A percentile compares a stretch with the other conserved stretches of the same genome.
Evolutionary conservation across 176 grass and related monocot species (phyloP).

Genomic region (Aegilops bicornis): DNA sequence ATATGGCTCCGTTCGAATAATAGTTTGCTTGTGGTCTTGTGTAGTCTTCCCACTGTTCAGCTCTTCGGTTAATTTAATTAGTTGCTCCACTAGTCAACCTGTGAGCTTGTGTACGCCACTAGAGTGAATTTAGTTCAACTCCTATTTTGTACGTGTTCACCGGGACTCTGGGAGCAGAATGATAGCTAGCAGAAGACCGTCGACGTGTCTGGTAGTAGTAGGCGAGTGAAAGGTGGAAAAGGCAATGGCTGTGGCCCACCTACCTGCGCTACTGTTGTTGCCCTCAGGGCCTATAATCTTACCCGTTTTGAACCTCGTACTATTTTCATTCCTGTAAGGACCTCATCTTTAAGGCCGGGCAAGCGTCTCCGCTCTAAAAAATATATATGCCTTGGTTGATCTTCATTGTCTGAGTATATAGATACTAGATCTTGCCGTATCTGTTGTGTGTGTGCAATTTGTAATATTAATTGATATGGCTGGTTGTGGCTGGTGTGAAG

Average conservation of each 20-base stretch:
- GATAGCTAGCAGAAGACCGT: background rate
- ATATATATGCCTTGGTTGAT: background rate
- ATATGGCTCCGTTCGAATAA: constrained; percentile 1
- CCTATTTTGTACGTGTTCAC: constrained; percentile 28
- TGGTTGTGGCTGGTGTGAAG: constrained; percentile 16
- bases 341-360: too few relatives aligned
- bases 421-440: constrained; percentile 2
- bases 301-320: too few relatives aligned
- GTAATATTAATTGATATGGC: constrained; percentile 33
- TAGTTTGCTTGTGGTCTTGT: background rate
- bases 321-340: too few relatives aligned
- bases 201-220: constrained; percentile 16
- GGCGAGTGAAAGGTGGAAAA: background rate
- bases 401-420: background rate
- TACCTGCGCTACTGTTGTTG: background rate
- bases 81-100: background rate
- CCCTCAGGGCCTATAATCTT: too few relatives aligned
- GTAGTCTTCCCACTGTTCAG: background rate
- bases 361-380: too few relatives aligned
- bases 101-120: background rate
- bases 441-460: background rate
- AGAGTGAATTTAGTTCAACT: background rate
- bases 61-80: background rate
- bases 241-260: background rate
- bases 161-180: constrained; percentile 1